Evolutionary conservation across 176 grass and related monocot species (phyloP).

Genomic region (Tuctoria greenei): DNA sequence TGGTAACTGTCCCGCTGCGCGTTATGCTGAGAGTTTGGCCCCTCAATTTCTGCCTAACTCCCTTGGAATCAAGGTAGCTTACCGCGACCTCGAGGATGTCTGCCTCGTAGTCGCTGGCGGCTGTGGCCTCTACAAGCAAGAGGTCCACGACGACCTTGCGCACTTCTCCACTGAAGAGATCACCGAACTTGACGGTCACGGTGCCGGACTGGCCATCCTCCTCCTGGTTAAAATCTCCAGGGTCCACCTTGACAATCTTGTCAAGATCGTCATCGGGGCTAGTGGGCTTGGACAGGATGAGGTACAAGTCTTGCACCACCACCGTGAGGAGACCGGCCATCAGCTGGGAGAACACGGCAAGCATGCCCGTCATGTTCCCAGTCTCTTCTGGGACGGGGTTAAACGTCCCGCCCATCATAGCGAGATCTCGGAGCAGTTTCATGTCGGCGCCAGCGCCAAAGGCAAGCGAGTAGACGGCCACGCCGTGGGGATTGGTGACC

Average conservation of each 20-base stretch:
- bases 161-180: conserved; percentile 18
- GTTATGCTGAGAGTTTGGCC: background rate
- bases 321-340: too few relatives aligned
- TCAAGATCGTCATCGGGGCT: background rate
- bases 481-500: background rate
- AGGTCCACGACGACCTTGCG: conserved; percentile 19
- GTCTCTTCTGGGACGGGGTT: background rate
- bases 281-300: background rate
- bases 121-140: background rate
- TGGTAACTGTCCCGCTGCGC: background rate
- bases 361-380: background rate
- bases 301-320: conserved; percentile 33
- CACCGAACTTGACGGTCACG: conserved; percentile 34
- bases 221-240: background rate
- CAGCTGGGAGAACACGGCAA: too few relatives aligned
- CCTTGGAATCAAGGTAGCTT: background rate
- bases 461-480: conserved; percentile 24
- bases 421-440: background rate
- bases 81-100: background rate
- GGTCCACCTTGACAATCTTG: background rate
- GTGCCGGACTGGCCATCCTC: background rate
- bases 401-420: conserved; percentile 11
- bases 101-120: background rate
- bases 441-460: conserved; percentile 15
- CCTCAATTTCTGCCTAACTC: background rate